phyloP scores from a whole-genome alignment of 2,329 filamentous ascomycete genomes.

The Penicillium sp. region DNA sequence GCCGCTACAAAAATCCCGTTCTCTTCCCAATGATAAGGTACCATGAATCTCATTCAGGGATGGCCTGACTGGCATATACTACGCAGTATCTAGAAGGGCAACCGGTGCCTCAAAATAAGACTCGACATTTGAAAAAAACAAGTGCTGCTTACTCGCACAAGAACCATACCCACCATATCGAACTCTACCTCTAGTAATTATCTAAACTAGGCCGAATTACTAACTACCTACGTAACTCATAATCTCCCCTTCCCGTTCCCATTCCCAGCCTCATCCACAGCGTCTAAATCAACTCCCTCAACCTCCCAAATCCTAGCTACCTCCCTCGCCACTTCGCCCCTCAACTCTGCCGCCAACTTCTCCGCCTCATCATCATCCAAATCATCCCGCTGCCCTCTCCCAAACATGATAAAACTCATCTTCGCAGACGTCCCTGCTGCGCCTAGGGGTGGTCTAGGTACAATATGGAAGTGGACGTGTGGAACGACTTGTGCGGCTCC shows the following conservation, averaged over 20 bases:
- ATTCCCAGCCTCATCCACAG: constrained; percentile 17
- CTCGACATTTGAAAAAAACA: no score
- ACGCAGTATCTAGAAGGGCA: background rate
- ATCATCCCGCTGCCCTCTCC: constrained; percentile 52
- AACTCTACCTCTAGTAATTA: background rate
- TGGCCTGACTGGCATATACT: background rate
- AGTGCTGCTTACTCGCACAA: background rate
- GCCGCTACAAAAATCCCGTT: background rate
- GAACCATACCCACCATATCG: background rate
- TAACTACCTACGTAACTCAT: constrained; percentile 3
- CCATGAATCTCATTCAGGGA: background rate
- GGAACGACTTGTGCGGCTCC: constrained; percentile 90
- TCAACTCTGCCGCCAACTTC: constrained; percentile 41
- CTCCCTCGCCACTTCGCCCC: constrained; percentile 44
- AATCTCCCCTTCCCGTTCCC: constrained; percentile 27
- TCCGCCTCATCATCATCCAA: constrained; percentile 53
- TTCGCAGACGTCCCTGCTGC: constrained; percentile 24
- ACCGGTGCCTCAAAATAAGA: no score
- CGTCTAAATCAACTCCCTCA: constrained; percentile 44
- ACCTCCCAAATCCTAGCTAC: constrained; percentile 39
- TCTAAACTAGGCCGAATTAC: background rate
- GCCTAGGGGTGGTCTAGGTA: constrained; percentile 70
- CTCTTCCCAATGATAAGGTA: background rate
- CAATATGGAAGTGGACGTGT: constrained; percentile 94
- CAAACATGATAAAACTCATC: constrained; percentile 51